phyloP scores from a whole-genome alignment of 2,329 filamentous ascomycete genomes.

The Gaeumannomyces sp. region DNA sequence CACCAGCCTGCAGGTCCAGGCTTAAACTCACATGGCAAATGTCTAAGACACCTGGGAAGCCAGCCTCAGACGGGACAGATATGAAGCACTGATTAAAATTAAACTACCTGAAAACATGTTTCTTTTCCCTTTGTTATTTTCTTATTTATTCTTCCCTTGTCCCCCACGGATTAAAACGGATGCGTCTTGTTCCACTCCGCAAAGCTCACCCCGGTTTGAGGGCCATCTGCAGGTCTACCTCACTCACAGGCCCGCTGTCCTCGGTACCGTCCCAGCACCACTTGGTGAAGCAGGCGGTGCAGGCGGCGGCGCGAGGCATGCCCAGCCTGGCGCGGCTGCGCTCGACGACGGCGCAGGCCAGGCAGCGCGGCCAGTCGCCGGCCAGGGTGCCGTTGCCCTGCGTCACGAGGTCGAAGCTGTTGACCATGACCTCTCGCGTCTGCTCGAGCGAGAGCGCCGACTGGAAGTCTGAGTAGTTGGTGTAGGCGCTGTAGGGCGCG shows the following conservation, averaged over 20 bases:
- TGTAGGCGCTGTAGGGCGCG: not conserved
- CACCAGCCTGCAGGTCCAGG: slow-evolving; percentile 16
- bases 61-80: no score
- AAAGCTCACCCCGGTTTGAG: not conserved
- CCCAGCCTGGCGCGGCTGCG: slow-evolving; percentile 1
- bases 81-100: no score
- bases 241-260: not conserved
- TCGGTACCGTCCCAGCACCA: slow-evolving; percentile 4
- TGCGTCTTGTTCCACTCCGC: not conserved
- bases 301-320: not conserved
- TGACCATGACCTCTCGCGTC: slow-evolving; percentile 3
- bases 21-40: no score
- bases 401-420: not conserved
- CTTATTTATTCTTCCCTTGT: not conserved
- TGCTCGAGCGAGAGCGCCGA: not conserved
- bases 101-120: not conserved
- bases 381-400: slow-evolving; percentile 2
- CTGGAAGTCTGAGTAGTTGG: not conserved
- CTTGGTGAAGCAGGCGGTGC: not conserved
- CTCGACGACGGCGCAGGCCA: slow-evolving; percentile 1
- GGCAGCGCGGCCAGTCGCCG: not conserved
- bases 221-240: not conserved
- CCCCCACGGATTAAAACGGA: not conserved
- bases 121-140: not conserved
- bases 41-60: no score